Evolutionary conservation across 768 basidiomycete genomes (phyloP).

Genomic region (Erythrobasidium yunnanense): DNA sequence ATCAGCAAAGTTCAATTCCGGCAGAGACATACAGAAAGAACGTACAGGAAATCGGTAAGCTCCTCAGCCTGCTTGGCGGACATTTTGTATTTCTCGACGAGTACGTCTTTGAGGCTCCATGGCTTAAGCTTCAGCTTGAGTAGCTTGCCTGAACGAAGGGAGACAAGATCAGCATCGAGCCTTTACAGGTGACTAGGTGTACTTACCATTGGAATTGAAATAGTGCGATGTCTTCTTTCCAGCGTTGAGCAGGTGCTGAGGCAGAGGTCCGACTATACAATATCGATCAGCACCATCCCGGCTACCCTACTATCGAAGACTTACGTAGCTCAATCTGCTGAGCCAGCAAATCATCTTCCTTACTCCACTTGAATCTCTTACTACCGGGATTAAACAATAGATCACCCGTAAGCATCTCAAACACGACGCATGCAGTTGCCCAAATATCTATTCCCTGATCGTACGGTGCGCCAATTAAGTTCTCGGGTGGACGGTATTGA

Average conservation of each 20-base stretch:
- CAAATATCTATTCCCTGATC: conserved; percentile 21
- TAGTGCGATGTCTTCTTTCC: conserved; percentile 7
- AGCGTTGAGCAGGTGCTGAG: neutral
- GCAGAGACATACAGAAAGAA: neutral
- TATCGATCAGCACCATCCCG: neutral
- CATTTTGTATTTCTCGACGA: conserved; percentile 19
- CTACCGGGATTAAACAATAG: conserved; percentile 95
- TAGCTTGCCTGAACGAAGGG: neutral
- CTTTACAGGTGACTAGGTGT: neutral
- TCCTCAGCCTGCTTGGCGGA: neutral
- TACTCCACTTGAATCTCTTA: conserved; percentile 75
- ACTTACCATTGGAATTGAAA: conserved; percentile 7
- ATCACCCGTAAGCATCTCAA: conserved; percentile 64
- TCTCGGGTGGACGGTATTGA: conserved; percentile 22
- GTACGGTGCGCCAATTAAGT: conserved; percentile 2
- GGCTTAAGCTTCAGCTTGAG: neutral
- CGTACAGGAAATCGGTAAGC: conserved; percentile 16
- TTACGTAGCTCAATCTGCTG: conserved; percentile 79
- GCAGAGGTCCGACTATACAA: conserved; percentile 4
- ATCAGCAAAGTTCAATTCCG: neutral
- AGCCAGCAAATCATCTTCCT: conserved; percentile 89
- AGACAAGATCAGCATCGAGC: neutral
- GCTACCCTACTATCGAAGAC: neutral
- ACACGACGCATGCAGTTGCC: conserved; percentile 17
- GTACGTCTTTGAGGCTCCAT: conserved; percentile 8